Percentiles rank a stretch among this genome's conserved stretches.
These are phyloP conservation scores for Rosa lucieae DNA, from an alignment of 306 rosid species.

Conservation along the genomic window DNA sequence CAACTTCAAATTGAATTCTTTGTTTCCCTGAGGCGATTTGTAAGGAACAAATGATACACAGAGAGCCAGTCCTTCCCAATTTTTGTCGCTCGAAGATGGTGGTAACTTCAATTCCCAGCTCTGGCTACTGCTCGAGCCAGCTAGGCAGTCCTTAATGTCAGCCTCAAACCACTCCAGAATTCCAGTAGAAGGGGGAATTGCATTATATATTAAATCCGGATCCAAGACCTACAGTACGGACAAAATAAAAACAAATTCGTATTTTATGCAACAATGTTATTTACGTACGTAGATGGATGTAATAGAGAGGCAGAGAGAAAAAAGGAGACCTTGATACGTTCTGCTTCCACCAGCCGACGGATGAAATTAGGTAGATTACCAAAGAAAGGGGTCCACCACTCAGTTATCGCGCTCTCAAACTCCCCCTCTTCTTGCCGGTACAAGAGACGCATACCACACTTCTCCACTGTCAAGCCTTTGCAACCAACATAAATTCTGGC, in stretches of 20 bases:
- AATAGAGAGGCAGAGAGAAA: neutral
- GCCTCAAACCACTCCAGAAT: neutral
- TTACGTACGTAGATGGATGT: too few species aligned
- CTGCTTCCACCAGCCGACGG: neutral
- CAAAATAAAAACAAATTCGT: too few species aligned
- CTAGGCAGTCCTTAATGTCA: too few species aligned
- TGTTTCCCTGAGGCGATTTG: too few species aligned
- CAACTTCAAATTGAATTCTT: too few species aligned
- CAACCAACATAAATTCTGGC: too few species aligned
- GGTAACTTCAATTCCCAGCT: neutral
- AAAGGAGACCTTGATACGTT: neutral
- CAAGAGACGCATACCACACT: neutral
- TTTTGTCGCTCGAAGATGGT: neutral
- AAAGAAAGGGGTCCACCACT: conserved; percentile 9
- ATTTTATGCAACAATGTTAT: too few species aligned
- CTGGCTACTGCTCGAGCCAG: too few species aligned
- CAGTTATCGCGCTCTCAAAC: neutral
- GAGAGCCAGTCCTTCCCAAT: neutral
- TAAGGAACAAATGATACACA: neutral
- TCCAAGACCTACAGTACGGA: neutral
- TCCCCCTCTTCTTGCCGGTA: neutral
- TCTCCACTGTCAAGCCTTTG: too few species aligned
- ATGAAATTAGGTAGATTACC: neutral
- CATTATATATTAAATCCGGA: neutral
- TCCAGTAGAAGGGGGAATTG: neutral